phyloP scores from a whole-genome alignment of 306 rosid species.

The Glycine soja region DNA sequence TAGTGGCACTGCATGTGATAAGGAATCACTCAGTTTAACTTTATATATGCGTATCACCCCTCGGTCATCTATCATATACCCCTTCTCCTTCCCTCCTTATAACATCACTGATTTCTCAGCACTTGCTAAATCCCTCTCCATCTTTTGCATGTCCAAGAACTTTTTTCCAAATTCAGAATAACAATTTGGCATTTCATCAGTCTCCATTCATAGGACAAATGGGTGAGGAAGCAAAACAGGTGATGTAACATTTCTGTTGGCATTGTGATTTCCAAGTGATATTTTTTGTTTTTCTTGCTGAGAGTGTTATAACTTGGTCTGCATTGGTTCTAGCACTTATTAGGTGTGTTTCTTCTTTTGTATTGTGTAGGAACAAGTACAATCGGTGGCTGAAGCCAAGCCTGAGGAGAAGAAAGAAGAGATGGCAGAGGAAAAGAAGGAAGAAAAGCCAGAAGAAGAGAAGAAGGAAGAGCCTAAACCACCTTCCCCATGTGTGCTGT shows the following conservation, averaged over 20 bases:
- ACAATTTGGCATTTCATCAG: constrained; percentile 30
- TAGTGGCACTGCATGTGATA: constrained; percentile 80
- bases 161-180: constrained; percentile 37
- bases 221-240: constrained; percentile 87
- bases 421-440: constrained; percentile 48
- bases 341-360: neutral
- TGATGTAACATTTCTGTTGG: constrained; percentile 41
- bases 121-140: constrained; percentile 5
- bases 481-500: constrained; percentile 74
- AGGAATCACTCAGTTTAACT: constrained; percentile 61
- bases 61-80: constrained; percentile 48
- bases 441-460: constrained; percentile 54
- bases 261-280: constrained; percentile 30
- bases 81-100: constrained; percentile 47
- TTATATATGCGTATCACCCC: constrained; percentile 47
- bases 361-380: constrained; percentile 54
- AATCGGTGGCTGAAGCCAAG: constrained; percentile 54
- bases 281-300: neutral
- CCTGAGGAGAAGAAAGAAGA: constrained; percentile 56
- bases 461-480: constrained; percentile 76
- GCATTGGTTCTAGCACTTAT: constrained; percentile 12
- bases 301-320: neutral
- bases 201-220: constrained; percentile 46
- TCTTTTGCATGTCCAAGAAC: constrained; percentile 10
- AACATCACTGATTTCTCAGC: constrained; percentile 40